phyloP scores from a whole-genome alignment of 2,329 filamentous ascomycete species.

The Chalaropsis ovoidea region DNA sequence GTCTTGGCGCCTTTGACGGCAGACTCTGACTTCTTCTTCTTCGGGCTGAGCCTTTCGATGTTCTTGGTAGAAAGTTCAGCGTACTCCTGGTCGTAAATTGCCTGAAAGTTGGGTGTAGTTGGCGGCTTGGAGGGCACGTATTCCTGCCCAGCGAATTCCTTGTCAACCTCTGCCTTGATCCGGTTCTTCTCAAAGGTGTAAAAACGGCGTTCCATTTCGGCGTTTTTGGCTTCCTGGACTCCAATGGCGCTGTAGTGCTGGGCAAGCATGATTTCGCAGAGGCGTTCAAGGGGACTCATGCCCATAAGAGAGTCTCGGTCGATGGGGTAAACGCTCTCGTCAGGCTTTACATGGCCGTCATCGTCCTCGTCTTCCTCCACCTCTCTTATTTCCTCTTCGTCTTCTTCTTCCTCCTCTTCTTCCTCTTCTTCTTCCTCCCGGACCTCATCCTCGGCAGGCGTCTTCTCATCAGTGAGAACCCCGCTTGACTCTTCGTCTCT shows the following conservation, averaged over 20 bases:
- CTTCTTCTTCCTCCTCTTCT: background rate
- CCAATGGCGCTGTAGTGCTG: constrained; percentile 12
- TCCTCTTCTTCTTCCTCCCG: constrained; percentile 1
- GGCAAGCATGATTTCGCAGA: constrained; percentile 14
- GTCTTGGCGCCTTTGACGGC: constrained; percentile 3
- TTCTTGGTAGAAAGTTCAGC: background rate
- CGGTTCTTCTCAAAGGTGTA: constrained; percentile 8
- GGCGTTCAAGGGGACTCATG: constrained; percentile 8
- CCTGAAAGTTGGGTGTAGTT: background rate
- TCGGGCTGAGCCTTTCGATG: background rate
- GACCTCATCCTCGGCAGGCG: constrained; percentile 5
- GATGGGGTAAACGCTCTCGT: constrained; percentile 5
- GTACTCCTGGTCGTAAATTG: background rate
- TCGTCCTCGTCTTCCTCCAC: background rate
- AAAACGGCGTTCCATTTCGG: background rate
- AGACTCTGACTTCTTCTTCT: constrained; percentile 1
- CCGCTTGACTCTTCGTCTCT: background rate
- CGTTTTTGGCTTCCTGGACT: background rate
- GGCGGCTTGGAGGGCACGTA: background rate
- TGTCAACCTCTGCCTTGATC: constrained; percentile 7
- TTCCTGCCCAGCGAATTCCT: background rate
- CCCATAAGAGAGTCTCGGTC: background rate
- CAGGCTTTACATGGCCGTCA: background rate
- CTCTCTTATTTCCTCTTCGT: background rate
- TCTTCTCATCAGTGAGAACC: background rate